Evolutionary conservation across 352 stramenopile species (phyloP), one percentile per base, ranked within the genome.

Genomic region (Pythium scleroteichum): DNA sequence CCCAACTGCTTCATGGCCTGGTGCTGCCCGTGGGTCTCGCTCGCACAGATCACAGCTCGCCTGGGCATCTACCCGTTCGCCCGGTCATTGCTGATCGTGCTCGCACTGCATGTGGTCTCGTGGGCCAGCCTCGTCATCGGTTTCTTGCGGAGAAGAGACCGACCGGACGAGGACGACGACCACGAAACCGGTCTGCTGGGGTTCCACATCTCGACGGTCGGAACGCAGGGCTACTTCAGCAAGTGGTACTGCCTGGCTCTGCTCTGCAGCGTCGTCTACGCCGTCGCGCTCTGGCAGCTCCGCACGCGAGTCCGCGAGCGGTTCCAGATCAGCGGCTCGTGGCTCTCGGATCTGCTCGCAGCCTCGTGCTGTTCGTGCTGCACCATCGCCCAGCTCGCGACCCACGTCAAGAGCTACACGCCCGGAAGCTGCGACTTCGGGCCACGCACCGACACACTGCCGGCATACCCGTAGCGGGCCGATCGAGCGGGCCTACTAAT

Each of bases 351-450:
- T 64, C 79, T 49, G n/a, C 4, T 69, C 51, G 59, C 64, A 4
- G 64, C 69, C 17, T 69, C 57, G 12, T 87, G 62, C 45, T 85
- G 77, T 33, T 61, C 67, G 23, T 83, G 75, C 68, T 86, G 78
- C 60, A 58, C 68, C 6, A 76, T 81, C 32, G 76, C 79, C n/a
- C 79, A 90, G 58, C 82, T 90, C 66, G 76, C 75, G 2, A 72
- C 77, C 20, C 79, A 90, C 49, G 68, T 83, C 52, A 81, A 80
- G 51, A 85, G 76, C 61, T 87, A 86, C 65, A 68, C 29, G 33
- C 75, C 78, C 1, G 66, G 76, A 14, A 70, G 68, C 33, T 90
- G 78, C 57, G 62, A 66, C n/a, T 85, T 87, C 45, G 60, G 69
- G 23, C 33, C 59, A 14, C 75, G 75, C 1, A 59, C 72, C 13